These are phyloP conservation scores for Rhodomyrtus psidioides DNA, from an alignment of 441 rosid species.

Conservation along the genomic window DNA sequence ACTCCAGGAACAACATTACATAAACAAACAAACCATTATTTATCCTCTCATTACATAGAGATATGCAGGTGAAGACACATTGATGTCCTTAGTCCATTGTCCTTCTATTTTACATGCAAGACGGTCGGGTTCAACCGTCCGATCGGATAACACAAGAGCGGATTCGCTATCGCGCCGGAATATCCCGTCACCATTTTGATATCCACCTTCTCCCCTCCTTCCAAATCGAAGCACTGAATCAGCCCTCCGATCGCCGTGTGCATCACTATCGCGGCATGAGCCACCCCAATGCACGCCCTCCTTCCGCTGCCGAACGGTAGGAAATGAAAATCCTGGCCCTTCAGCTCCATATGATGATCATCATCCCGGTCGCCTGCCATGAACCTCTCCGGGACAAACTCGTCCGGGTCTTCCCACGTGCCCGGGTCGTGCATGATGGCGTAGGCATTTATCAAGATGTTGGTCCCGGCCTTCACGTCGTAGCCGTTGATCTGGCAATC, in stretches of 20 bases:
- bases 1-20: background rate
- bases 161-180: background rate
- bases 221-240: background rate
- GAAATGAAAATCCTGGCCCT: background rate
- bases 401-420: constrained; percentile 4
- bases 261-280: background rate
- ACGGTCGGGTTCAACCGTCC: background rate
- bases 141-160: background rate
- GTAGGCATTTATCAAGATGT: constrained; percentile 6
- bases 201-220: background rate
- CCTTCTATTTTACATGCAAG: background rate
- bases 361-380: background rate
- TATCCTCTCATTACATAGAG: background rate
- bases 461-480: constrained; percentile 5
- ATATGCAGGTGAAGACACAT: background rate
- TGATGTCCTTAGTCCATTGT: background rate
- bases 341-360: background rate
- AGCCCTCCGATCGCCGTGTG: background rate
- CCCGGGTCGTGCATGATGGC: constrained; percentile 13
- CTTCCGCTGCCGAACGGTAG: background rate
- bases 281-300: background rate
- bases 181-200: background rate
- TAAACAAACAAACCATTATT: background rate
- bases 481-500: constrained; percentile 3
- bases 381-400: constrained; percentile 6